Conservation (phyloP, 2,329 filamentous ascomycete genomes). For the Pyricularia pennisetigena region DNA sequence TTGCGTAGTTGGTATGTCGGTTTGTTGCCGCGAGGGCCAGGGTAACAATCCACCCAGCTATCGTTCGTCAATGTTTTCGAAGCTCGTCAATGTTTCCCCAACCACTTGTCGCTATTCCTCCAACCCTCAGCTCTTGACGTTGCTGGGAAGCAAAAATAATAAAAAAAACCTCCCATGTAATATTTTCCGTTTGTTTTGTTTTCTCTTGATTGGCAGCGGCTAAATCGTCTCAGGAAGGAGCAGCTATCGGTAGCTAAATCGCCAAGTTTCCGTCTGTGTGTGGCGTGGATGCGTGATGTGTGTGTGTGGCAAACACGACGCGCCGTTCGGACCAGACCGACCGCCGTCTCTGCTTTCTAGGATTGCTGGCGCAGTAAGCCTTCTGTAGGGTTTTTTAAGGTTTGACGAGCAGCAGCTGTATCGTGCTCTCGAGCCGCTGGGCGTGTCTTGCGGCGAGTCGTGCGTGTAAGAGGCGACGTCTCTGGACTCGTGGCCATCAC, state of each 20-base stretch:
- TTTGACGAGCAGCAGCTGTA: background rate
- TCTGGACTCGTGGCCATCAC: constrained; percentile 7
- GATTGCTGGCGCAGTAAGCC: background rate
- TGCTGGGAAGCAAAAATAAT: background rate
- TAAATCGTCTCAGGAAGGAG: background rate
- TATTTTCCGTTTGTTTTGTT: background rate
- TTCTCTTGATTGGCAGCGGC: background rate
- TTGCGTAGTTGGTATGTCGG: background rate
- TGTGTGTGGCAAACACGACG: background rate
- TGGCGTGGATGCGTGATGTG: background rate
- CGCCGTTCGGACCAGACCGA: background rate
- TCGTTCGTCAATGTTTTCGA: background rate
- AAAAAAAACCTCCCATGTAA: background rate
- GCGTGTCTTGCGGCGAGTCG: constrained; percentile 6
- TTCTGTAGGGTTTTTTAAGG: constrained; percentile 1
- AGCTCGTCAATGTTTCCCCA: background rate
- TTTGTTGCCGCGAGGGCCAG: background rate
- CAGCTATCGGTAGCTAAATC: background rate
- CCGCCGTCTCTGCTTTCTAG: background rate
- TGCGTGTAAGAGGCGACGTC: constrained; percentile 7
- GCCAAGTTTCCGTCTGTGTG: background rate
- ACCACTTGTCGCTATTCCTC: background rate
- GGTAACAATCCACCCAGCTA: background rate
- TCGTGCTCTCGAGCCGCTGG: constrained; percentile 5
- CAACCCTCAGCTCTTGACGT: background rate